Evolutionary conservation across 306 rosid genomes (phyloP), one percentile per base, ranked within the genome.

Genomic region (Cucumis hystrix): DNA sequence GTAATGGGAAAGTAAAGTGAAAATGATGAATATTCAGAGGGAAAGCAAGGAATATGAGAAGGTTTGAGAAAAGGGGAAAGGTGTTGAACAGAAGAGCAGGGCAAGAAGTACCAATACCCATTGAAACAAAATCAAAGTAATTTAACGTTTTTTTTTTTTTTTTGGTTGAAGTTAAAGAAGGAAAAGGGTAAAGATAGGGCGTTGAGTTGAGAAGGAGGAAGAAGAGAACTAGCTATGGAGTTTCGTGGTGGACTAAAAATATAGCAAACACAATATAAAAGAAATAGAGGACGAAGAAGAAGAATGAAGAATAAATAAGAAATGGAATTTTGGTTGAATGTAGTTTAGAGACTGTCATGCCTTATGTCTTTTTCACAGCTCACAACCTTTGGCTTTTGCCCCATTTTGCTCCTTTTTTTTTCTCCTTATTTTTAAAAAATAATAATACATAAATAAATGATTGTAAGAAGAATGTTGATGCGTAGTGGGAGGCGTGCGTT

Each of bases 31-130:
- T 80, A 35, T 51, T 60, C 28, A 78, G 55, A 68, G 79, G 85
- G 55, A 81, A 81, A 78, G 85, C 41, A 84, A 81, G 81, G 81
- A 84, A 84, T 77, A 51, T n/a, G 30, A 28, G 62, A 28, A 73
- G 20, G 62, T 73, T 73, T 71, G 30, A 16, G 59, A 71, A 52
- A 71, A 71, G 76, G 40, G 60, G 76, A 71, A 71, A 71, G 41
- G 39, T 45, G 12, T 23, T 14, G 40, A 70, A 23, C 59, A 71
- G 37, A 40, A 40, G 9, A 40, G 9, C 51, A 66, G 73, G n/a
- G 49, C 6, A 35, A 64, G 4, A 64, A 39, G 7, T 20, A 4
- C 9, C 8, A 6, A 25, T 25, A 16, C 21, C 43, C 43, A 63
- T 33, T 15, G 1, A 35, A 63, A 63, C 5, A 8, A 58, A 62